phyloP scores from a whole-genome alignment of 345 rosid species.

The Murraya paniculata region DNA sequence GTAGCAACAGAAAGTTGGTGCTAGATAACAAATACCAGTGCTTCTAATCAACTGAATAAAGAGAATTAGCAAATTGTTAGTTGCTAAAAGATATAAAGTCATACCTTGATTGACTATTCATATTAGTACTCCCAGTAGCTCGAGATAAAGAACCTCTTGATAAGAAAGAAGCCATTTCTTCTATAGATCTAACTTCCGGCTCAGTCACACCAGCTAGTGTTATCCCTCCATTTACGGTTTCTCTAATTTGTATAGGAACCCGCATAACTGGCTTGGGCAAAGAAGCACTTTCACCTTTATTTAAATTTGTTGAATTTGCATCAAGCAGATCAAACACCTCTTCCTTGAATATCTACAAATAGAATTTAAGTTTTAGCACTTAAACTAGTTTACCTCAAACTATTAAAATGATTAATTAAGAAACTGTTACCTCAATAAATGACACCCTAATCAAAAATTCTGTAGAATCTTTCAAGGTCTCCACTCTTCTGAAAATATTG shows the following conservation, averaged over 20 bases:
- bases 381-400: neutral
- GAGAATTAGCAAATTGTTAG: neutral
- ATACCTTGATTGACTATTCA: conserved; percentile 98
- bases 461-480: conserved; percentile 38
- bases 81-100: neutral
- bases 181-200: conserved; percentile 80
- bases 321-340: conserved; percentile 95
- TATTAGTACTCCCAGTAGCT: conserved; percentile 95
- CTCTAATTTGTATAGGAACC: conserved; percentile 85
- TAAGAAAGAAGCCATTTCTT: conserved; percentile 80
- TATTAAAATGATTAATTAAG: neutral
- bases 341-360: conserved; percentile 84
- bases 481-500: conserved; percentile 55
- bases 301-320: conserved; percentile 35
- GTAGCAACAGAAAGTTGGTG: neutral
- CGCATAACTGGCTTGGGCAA: conserved; percentile 45
- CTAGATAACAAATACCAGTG: neutral
- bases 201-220: conserved; percentile 94
- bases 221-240: conserved; percentile 87
- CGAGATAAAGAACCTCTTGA: conserved; percentile 79
- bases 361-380: neutral
- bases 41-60: neutral
- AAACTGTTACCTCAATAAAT: conserved; percentile 74
- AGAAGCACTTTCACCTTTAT: conserved; percentile 46
- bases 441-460: conserved; percentile 85